phyloP scores from a whole-genome alignment of 192 early-diverging fungal genomes.

The Coemansia umbellata region DNA sequence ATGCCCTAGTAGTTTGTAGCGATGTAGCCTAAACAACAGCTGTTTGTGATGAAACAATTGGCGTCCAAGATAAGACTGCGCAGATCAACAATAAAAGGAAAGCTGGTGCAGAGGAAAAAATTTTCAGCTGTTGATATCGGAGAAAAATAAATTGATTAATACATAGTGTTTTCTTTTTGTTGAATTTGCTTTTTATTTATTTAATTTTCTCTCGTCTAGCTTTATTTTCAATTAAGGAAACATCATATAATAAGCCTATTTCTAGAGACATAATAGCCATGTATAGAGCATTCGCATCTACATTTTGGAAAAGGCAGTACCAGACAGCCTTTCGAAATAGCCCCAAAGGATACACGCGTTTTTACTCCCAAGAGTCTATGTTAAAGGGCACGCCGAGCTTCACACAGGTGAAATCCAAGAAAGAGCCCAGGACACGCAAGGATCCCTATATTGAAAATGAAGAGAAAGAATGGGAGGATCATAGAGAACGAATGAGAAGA shows the following conservation, averaged over 20 bases:
- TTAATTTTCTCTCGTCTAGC: too few relatives aligned
- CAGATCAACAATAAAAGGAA: too few relatives aligned
- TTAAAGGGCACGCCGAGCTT: conserved; percentile 42
- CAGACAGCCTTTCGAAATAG: background rate
- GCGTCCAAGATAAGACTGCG: too few relatives aligned
- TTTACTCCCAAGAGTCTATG: conserved; percentile 17
- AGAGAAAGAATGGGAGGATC: conserved; percentile 15
- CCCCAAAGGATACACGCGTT: background rate
- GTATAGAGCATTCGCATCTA: background rate
- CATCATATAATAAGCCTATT: too few relatives aligned
- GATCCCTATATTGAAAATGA: conserved; percentile 3
- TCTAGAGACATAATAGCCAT: background rate
- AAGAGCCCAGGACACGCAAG: background rate
- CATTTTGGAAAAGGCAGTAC: conserved; percentile 1
- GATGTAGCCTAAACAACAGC: too few relatives aligned
- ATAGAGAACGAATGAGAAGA: conserved; percentile 7
- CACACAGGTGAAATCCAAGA: conserved; percentile 23
- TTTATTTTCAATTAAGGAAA: too few relatives aligned
- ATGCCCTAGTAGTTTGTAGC: conserved; percentile 25
- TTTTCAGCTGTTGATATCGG: too few relatives aligned
- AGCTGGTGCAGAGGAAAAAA: too few relatives aligned
- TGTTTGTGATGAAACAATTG: too few relatives aligned
- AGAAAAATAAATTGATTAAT: background rate
- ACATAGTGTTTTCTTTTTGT: too few relatives aligned
- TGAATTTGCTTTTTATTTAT: background rate